phyloP scores from a whole-genome alignment of 2,329 filamentous ascomycete species.

The Cercospora nicotianae region DNA sequence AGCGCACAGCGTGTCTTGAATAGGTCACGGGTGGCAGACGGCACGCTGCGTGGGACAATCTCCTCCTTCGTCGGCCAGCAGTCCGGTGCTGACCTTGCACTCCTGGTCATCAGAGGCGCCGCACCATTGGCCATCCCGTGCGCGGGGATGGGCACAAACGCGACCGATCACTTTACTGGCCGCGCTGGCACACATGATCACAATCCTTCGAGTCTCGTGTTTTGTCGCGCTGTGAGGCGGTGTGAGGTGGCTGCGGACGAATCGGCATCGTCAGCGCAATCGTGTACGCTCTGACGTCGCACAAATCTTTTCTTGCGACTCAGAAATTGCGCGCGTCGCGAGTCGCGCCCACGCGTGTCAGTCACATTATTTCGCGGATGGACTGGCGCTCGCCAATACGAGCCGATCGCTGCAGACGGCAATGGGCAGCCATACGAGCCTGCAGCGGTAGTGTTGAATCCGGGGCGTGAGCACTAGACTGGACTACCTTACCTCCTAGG shows the following conservation, averaged over 20 bases:
- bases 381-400: not conserved
- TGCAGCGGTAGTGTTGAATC: not conserved
- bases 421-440: not conserved
- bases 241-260: slow-evolving; percentile 15
- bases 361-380: not conserved
- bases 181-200: slow-evolving; percentile 17
- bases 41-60: not conserved
- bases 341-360: slow-evolving; percentile 5
- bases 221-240: slow-evolving; percentile 12
- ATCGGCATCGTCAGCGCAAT: slow-evolving; percentile 3
- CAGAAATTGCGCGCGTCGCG: not conserved
- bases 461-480: not conserved
- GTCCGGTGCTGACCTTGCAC: slow-evolving; percentile 1
- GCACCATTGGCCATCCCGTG: not conserved
- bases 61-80: slow-evolving; percentile 5
- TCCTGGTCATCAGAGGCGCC: slow-evolving; percentile 2
- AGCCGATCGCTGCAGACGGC: not conserved
- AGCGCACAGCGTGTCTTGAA: slow-evolving; percentile 4
- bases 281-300: slow-evolving; percentile 16
- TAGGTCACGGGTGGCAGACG: not conserved
- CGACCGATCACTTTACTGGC: slow-evolving; percentile 14
- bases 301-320: slow-evolving; percentile 5
- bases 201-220: slow-evolving; percentile 10
- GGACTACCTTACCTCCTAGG: too few species aligned
- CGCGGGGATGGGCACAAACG: slow-evolving; percentile 10